These are phyloP conservation scores for Mucor circinelloides DNA, from an alignment of 371 early-diverging fungal genomes.

Conservation along the genomic window DNA sequence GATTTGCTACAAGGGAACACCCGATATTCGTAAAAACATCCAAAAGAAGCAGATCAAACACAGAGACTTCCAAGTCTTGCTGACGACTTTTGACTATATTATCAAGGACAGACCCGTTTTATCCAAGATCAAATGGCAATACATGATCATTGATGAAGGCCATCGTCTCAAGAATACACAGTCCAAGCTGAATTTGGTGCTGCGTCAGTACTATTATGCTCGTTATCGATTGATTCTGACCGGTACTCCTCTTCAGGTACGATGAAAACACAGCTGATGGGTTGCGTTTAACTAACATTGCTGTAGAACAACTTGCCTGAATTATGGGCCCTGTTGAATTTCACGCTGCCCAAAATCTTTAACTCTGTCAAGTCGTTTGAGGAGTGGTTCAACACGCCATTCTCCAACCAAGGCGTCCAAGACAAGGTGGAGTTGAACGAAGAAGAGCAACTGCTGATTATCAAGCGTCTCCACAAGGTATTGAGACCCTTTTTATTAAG, in stretches of 20 bases:
- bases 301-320: constrained; percentile 96
- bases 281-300: not conserved
- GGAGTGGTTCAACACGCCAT: constrained; percentile 98
- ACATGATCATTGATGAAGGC: constrained; percentile 99
- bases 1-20: constrained; percentile 91
- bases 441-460: constrained; percentile 97
- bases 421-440: constrained; percentile 92
- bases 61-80: constrained; percentile 89
- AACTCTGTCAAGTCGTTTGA: constrained; percentile 95
- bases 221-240: constrained; percentile 97
- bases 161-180: constrained; percentile 98
- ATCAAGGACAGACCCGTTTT: constrained; percentile 90
- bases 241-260: constrained; percentile 97
- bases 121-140: constrained; percentile 89
- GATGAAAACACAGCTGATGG: not conserved
- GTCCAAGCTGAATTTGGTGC: constrained; percentile 82
- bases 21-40: constrained; percentile 73
- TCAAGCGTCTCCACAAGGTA: constrained; percentile 96
- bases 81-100: constrained; percentile 99
- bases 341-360: constrained; percentile 96
- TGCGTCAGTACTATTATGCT: constrained; percentile 85
- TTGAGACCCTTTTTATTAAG: constrained; percentile 97
- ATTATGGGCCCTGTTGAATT: constrained; percentile 98
- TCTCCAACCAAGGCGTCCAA: constrained; percentile 83
- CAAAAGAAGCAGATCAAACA: constrained; percentile 74